These are phyloP conservation scores for Thozetella sp. DNA, from an alignment of 495 filamentous ascomycete species.

Conservation along the genomic window DNA sequence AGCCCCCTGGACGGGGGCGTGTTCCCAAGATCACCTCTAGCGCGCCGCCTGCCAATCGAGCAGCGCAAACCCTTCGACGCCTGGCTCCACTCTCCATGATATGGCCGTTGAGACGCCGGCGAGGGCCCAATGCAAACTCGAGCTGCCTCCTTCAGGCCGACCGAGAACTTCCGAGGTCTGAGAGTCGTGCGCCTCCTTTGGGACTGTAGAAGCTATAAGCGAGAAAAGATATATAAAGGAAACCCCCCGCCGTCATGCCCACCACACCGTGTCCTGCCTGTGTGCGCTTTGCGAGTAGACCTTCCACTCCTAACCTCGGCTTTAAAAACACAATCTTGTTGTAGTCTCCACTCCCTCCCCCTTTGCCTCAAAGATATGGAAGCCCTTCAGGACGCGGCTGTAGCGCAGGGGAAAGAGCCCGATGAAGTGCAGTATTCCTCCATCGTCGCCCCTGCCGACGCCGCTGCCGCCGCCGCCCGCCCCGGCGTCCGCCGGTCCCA, in stretches of 20 bases:
- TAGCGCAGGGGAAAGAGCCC: neutral
- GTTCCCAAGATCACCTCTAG: no score
- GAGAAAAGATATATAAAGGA: no score
- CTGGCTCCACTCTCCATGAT: neutral
- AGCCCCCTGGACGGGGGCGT: neutral
- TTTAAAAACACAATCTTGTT: no score
- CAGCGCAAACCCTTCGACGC: neutral
- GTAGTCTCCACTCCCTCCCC: no score
- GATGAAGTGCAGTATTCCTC: neutral
- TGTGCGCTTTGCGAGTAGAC: no score
- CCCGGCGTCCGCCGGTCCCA: neutral
- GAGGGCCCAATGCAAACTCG: neutral
- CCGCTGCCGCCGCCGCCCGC: neutral
- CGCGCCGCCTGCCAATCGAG: neutral
- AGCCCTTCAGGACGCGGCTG: neutral
- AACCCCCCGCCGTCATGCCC: no score
- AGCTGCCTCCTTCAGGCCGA: neutral
- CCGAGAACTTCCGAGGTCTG: neutral
- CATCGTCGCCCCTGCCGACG: slow-evolving; percentile 48
- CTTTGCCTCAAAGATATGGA: neutral
- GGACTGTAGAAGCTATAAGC: neutral
- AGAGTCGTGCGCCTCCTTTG: neutral
- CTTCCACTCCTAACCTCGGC: neutral
- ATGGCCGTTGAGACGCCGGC: neutral
- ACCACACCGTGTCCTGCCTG: no score